A percentile compares a stretch with the other conserved stretches of the same genome.
Evolutionary conservation across 2,329 filamentous ascomycete genomes (phyloP).

Genomic region (Remersonia thermophila): DNA sequence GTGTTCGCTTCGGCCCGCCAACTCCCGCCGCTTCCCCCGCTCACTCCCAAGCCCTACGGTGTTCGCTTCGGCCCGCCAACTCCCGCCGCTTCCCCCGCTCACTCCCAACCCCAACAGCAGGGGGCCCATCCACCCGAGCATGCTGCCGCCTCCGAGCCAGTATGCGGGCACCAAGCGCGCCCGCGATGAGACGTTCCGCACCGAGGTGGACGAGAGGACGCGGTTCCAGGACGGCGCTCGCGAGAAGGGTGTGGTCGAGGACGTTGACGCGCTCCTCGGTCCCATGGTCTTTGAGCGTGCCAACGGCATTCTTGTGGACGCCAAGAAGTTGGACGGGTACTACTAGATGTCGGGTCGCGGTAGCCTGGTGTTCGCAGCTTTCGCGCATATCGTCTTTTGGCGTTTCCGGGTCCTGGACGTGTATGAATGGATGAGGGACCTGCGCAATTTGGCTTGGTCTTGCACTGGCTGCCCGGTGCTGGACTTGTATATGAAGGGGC

Average conservation of each 20-base stretch:
- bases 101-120: neutral
- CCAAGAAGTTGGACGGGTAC: neutral
- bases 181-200: constrained; percentile 14
- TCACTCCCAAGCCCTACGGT: neutral
- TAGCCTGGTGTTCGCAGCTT: constrained; percentile 5
- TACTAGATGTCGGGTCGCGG: constrained; percentile 1
- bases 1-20: neutral
- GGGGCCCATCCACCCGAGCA: constrained; percentile 6
- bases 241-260: constrained; percentile 9
- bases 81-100: neutral
- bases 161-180: constrained; percentile 17
- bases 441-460: too few species aligned
- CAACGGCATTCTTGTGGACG: constrained; percentile 8
- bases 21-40: neutral
- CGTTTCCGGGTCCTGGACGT: too few species aligned
- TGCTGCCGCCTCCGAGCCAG: constrained; percentile 7
- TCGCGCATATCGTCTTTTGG: too few species aligned
- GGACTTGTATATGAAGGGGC: constrained; percentile 1
- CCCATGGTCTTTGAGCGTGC: constrained; percentile 12
- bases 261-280: neutral
- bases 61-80: neutral
- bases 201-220: neutral
- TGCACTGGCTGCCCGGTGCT: neutral
- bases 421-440: too few species aligned
- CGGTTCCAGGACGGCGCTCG: constrained; percentile 14